Evolutionary conservation across 257 asterid species (phyloP), one percentile per base, ranked within the genome.

Genomic region (Plantago elongata): DNA sequence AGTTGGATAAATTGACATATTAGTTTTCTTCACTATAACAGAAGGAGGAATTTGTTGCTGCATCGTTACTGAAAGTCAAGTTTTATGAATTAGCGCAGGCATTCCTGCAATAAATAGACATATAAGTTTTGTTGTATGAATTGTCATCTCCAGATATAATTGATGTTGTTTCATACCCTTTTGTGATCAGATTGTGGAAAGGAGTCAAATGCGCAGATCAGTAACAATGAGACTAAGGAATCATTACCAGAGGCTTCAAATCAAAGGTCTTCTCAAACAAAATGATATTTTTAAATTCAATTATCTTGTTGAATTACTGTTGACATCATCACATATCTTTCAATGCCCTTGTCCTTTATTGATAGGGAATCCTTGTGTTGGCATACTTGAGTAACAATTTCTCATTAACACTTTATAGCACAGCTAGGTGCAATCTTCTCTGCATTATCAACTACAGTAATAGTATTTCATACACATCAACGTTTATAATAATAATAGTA

Each of bases 121-220:
- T 22, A 2, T 22, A 1, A 18, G 6, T 70, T 47, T 62, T 43
- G 51, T 27, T 29, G 55, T 77, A 51, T 66, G 50, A 64, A 57
- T 46, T 60, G 13, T 52, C 22, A 18, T 17, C 43, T 48, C n/a
- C 38, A 54, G 67, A 70, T 42, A 30, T 45, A 43, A 68, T 51
- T 45, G 52, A 5, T 44, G 55, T 54, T 75, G 7, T 65, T 49
- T 69, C 55, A 62, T 68, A 48, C 58, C 59, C 70, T 60, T 63
- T 46, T 51, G 42, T 58, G 64, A 64, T 72, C 95, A 93, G 99
- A 87, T 62, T 72, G 70, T 70, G 88, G 84, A 57, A 93, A 87
- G 78, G 79, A 80, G 62, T 51, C 56, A 58, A 84, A 64, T 72
- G 84, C 74, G 78, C 97, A 75, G 72, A 56, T 82, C 11, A 63